Evolutionary conservation across 805 yeast species (phyloP), one percentile per base, ranked within the genome.

Genomic region (Alloascoidea hylecoeti): DNA sequence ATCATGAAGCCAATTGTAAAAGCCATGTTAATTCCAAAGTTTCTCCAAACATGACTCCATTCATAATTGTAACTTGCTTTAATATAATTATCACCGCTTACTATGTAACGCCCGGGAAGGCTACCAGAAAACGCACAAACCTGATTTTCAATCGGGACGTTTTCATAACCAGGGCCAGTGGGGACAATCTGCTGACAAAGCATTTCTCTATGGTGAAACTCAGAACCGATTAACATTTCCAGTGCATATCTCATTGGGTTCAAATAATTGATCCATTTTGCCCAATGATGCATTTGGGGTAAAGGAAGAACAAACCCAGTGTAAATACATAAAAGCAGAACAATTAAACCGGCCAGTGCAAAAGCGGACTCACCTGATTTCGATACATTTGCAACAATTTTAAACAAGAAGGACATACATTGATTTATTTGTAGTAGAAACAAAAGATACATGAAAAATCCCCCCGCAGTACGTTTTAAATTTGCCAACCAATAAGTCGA

Each of bases 21-120:
- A 2, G 69, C 83, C 49, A 75, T 51, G 42, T 70, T 42, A 42
- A 78, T 71, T 49, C 86, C 95, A 41, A 78, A 65, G 53, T 84
- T 80, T 61, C 94, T 74, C 95, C 95, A 84, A 37, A 70, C 66
- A 55, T 84, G 83, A 15, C 55, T 44, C 48, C 66, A 72, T 15
- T 51, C 50, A 60, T 77, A 84, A 33, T 55, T 50, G 55, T 56
- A 83, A 5, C 74, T 52, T 2, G 47, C 48, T 3, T 44, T 43
- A 40, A 83, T 45, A 49, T 78, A 83, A 27, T 53, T 56, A 44
- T 75, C 72, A 46, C 94, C 95, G 18, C 54, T 48, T 35, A 83
- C 82, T 37, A 44, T 45, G 12, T 50, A 40, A 16, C 53, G 49
- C 33, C 94, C 92, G 1, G 88, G 61, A 2, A 47, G 46, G 9